Evolutionary conservation across 192 early-diverging fungal genomes (phyloP).

Genomic region (Dissophora ornata): DNA sequence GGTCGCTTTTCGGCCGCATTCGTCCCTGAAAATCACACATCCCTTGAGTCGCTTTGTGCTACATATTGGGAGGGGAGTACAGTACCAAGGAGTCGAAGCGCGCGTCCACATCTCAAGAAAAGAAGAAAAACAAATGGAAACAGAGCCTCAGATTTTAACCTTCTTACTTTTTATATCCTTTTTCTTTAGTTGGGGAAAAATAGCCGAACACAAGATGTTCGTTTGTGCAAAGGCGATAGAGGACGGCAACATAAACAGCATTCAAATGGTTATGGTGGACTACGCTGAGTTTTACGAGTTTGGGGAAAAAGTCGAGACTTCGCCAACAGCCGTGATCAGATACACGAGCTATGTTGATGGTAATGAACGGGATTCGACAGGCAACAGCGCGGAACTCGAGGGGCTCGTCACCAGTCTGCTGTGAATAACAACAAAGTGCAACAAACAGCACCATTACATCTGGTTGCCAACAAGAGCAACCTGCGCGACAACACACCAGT

Average conservation of each 20-base stretch:
- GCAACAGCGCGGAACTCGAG: slow-evolving; percentile 52
- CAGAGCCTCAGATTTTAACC: too few species aligned
- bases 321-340: slow-evolving; percentile 33
- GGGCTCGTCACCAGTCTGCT: slow-evolving; percentile 38
- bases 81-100: too few species aligned
- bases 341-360: slow-evolving; percentile 41
- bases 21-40: too few species aligned
- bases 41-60: too few species aligned
- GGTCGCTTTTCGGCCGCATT: too few species aligned
- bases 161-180: not conserved
- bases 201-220: slow-evolving; percentile 55
- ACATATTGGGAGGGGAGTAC: too few species aligned
- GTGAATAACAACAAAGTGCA: too few species aligned
- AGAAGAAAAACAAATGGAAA: too few species aligned
- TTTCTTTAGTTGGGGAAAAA: slow-evolving; percentile 46
- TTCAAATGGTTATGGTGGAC: slow-evolving; percentile 48
- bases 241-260: slow-evolving; percentile 44
- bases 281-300: slow-evolving; percentile 52
- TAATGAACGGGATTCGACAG: slow-evolving; percentile 13
- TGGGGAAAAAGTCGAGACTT: slow-evolving; percentile 40
- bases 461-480: too few species aligned
- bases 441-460: too few species aligned
- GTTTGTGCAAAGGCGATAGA: slow-evolving; percentile 47
- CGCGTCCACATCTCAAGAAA: too few species aligned
- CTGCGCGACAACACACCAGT: too few species aligned